These are phyloP conservation scores for Remersonia thermophila DNA, from an alignment of 2,329 filamentous ascomycete species.

Conservation along the genomic window DNA sequence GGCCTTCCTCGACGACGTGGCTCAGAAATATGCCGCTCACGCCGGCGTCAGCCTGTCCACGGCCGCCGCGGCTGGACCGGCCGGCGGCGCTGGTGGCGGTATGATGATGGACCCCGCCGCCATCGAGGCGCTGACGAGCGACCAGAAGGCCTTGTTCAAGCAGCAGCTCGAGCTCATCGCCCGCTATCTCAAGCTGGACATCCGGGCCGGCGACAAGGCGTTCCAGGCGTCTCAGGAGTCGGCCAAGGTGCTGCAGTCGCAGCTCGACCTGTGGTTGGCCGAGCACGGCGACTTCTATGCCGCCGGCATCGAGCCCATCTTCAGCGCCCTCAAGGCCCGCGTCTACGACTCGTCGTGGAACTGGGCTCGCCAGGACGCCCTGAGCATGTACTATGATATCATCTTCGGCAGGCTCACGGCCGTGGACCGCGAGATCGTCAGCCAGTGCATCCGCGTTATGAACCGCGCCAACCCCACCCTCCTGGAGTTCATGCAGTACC, in stretches of 20 bases:
- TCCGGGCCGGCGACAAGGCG: slow-evolving; percentile 92
- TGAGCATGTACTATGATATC: slow-evolving; percentile 98
- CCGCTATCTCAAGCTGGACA: slow-evolving; percentile 91
- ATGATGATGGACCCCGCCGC: slow-evolving; percentile 99
- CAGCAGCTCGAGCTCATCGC: slow-evolving; percentile 94
- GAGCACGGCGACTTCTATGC: slow-evolving; percentile 98
- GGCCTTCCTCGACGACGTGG: slow-evolving; percentile 74
- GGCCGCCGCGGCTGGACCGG: slow-evolving; percentile 60
- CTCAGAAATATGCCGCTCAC: slow-evolving; percentile 78
- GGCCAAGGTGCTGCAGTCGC: slow-evolving; percentile 75
- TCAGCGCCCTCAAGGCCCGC: slow-evolving; percentile 85
- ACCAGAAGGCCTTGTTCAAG: slow-evolving; percentile 92
- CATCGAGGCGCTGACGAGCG: slow-evolving; percentile 92
- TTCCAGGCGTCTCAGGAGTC: slow-evolving; percentile 76
- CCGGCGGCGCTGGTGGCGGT: slow-evolving; percentile 57
- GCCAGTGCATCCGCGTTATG: slow-evolving; percentile 98
- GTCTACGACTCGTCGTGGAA: slow-evolving; percentile 99
- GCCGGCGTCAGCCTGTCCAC: slow-evolving; percentile 76
- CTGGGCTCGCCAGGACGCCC: slow-evolving; percentile 93
- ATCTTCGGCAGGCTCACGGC: slow-evolving; percentile 91
- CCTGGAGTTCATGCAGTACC: slow-evolving; percentile 98
- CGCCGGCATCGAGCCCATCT: slow-evolving; percentile 83
- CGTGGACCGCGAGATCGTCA: slow-evolving; percentile 95
- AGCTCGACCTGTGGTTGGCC: slow-evolving; percentile 86
- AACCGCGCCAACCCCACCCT: slow-evolving; percentile 94